Conservation (phyloP, 2,329 filamentous ascomycete species). For the Hirsutella thompsonii region DNA sequence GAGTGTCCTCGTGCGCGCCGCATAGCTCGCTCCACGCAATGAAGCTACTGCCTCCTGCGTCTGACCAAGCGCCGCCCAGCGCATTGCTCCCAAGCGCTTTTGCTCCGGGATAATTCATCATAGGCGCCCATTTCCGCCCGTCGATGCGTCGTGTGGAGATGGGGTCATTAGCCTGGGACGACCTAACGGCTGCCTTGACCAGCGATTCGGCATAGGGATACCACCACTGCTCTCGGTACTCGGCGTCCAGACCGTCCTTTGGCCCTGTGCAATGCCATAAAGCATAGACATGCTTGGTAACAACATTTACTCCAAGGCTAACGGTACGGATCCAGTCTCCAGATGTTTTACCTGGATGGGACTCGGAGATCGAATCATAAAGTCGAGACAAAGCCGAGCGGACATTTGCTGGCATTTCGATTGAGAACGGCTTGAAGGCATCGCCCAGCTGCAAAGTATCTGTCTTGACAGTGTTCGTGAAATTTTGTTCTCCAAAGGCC, state of each 20-base stretch:
- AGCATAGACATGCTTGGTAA: slow-evolving; percentile 22
- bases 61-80: slow-evolving; percentile 13
- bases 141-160: slow-evolving; percentile 16
- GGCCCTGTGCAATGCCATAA: slow-evolving; percentile 25
- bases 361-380: slow-evolving; percentile 15
- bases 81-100: slow-evolving; percentile 3
- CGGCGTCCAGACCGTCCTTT: slow-evolving; percentile 17
- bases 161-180: slow-evolving; percentile 9
- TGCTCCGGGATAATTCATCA: slow-evolving; percentile 5
- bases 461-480: slow-evolving; percentile 9
- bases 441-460: slow-evolving; percentile 13
- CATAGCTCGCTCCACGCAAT: slow-evolving; percentile 16
- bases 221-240: slow-evolving; percentile 25
- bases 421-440: slow-evolving; percentile 15
- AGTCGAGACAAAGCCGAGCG: slow-evolving; percentile 15
- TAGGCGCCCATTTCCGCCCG: slow-evolving; percentile 16
- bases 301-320: slow-evolving; percentile 21
- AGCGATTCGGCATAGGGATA: slow-evolving; percentile 19
- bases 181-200: slow-evolving; percentile 14
- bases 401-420: slow-evolving; percentile 19
- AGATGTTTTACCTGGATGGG: slow-evolving; percentile 13
- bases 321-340: slow-evolving; percentile 17
- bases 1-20: slow-evolving; percentile 8
- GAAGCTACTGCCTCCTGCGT: slow-evolving; percentile 10
- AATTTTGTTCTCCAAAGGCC: slow-evolving; percentile 15